A percentile compares a stretch with the other conserved stretches of the same genome.
phyloP scores from a whole-genome alignment of 2,329 filamentous ascomycete species.

The Cladosporium austrohemisphaericum region DNA sequence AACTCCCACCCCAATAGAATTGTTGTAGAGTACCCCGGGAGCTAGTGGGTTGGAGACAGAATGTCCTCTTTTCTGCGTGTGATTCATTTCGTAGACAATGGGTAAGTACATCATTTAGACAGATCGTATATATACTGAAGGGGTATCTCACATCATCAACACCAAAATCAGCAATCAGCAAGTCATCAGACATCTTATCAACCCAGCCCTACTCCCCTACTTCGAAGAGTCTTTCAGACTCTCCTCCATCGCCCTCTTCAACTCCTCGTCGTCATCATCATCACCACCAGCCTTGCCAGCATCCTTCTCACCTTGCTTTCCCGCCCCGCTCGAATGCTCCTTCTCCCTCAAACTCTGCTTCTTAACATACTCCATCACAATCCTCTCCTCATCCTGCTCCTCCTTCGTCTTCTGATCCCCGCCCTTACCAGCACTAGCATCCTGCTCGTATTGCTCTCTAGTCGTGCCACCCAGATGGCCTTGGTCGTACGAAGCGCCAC shows the following conservation, averaged over 20 bases:
- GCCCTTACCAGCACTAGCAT: slow-evolving; percentile 6
- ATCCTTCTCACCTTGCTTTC: slow-evolving; percentile 13
- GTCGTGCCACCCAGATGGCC: slow-evolving; percentile 30
- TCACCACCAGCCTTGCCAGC: slow-evolving; percentile 1
- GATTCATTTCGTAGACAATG: too few relatives aligned
- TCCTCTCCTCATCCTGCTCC: slow-evolving; percentile 62
- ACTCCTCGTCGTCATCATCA: slow-evolving; percentile 45
- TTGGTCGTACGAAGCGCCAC: slow-evolving; percentile 23
- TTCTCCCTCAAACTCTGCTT: slow-evolving; percentile 72
- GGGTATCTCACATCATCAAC: too few relatives aligned
- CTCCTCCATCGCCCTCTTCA: slow-evolving; percentile 53
- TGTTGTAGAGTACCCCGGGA: too few relatives aligned
- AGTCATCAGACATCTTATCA: too few relatives aligned
- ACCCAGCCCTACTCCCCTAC: too few relatives aligned
- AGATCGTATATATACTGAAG: too few relatives aligned
- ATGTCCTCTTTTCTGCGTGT: too few relatives aligned
- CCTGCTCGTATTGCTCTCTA: slow-evolving; percentile 21
- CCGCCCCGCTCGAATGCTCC: slow-evolving; percentile 38
- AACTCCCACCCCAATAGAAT: too few relatives aligned
- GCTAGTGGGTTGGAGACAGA: too few relatives aligned
- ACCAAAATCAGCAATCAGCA: too few relatives aligned
- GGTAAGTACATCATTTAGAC: too few relatives aligned
- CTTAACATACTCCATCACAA: slow-evolving; percentile 72
- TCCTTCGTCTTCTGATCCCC: slow-evolving; percentile 30
- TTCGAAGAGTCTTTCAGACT: slow-evolving; percentile 51